Percentiles rank a stretch among this genome's conserved stretches.
Conservation (phyloP, 2,329 filamentous ascomycete species). For the Ascochyta pisi region DNA sequence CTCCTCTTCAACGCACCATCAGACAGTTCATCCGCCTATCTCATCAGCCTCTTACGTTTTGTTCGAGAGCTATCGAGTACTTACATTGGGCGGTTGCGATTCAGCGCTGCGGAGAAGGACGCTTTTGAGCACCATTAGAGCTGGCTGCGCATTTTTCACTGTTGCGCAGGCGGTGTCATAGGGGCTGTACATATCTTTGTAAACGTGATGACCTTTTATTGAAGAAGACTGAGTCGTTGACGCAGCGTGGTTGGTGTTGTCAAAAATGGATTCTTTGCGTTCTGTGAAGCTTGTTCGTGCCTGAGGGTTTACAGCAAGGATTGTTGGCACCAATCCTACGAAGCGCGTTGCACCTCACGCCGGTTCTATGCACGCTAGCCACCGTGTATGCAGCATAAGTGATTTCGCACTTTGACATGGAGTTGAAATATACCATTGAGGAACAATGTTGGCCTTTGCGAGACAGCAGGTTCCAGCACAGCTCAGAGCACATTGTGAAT, state of each 20-base stretch:
- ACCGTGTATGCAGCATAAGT: neutral
- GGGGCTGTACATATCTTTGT: conserved; percentile 69
- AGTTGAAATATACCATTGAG: neutral
- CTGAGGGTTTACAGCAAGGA: too few relatives aligned
- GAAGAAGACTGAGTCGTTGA: too few relatives aligned
- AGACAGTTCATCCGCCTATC: conserved; percentile 51
- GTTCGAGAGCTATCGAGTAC: conserved; percentile 43
- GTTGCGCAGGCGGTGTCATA: conserved; percentile 87
- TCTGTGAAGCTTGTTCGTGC: neutral
- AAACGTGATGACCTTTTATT: neutral
- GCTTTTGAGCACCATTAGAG: conserved; percentile 70
- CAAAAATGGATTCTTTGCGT: neutral
- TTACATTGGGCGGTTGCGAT: conserved; percentile 60
- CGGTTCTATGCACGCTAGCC: neutral
- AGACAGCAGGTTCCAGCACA: neutral
- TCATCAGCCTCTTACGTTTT: conserved; percentile 49
- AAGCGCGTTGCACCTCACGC: neutral
- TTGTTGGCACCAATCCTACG: neutral
- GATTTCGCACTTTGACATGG: neutral
- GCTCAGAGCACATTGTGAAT: neutral
- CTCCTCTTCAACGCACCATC: conserved; percentile 45
- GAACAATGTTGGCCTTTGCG: neutral
- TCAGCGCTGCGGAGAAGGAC: conserved; percentile 65
- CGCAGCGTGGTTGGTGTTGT: neutral
- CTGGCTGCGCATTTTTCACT: conserved; percentile 69